Base-by-base conservation (phyloP, 345 rosid species). In the Arabis hirsuta region DNA sequence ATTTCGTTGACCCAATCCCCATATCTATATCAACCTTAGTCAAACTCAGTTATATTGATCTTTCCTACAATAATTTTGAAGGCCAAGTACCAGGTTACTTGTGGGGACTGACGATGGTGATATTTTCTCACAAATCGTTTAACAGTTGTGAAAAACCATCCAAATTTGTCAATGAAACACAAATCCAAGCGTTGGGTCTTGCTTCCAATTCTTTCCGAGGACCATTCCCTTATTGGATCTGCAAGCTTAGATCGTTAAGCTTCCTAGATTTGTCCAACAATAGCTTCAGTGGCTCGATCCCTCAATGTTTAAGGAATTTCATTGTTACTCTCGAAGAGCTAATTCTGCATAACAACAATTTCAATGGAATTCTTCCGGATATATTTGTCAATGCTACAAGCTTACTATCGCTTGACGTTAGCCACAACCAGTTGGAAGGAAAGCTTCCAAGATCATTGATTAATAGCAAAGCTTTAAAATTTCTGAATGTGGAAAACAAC, bases 221-320 rank as follows among this genome's bases (percentile, higher is more conserved):
- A 29, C 67, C 53, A 9, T 44, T 62, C 29, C 90, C 90, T 0
- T 2, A 6, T 0, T 82, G 84, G 12, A 11, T 82, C 9, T 84
- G 86, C 79, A 71, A 10, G 12, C 69, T 32, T 32, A 5, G 36
- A 32, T 5, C 36, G 36, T 0, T 4, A 5, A 0, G 3, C 51
- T 73, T 77, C 46, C 79, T 86, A 19, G 78, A 78, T 46, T 29
- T 81, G 39, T 86, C 90, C 1, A 19, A 53, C 50, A 86, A 86
- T 56, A 29, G 12, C 8, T 69, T 86, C 70, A 56, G 0, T 14
- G 83, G 82, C 24, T 2, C 1, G 1, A 63, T 86, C 6, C 86
- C 83, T 12, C 9, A 12, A 12, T 81, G 81, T 48, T 24, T 77
- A 3, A 12, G 19, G n/a, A 19, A 53, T 12, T 38, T 41, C 36